Evolutionary conservation across 2,329 filamentous ascomycete species (phyloP).

Genomic region (Sclerotinia spermophila): DNA sequence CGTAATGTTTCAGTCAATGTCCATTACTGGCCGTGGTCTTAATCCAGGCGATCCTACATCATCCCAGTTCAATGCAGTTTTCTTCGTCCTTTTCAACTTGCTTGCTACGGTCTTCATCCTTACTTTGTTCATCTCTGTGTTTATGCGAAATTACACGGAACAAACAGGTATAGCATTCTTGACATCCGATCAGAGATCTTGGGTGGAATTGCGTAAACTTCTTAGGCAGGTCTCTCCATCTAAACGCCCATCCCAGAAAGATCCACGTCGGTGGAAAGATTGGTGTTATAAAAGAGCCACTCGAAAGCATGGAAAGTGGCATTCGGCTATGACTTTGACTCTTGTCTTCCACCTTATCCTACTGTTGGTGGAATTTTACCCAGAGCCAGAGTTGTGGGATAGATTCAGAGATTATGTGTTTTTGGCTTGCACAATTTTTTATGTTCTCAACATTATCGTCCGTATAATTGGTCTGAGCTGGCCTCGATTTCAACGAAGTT

Average conservation of each 20-base stretch:
- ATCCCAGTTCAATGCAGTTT: constrained; percentile 79
- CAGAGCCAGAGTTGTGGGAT: constrained; percentile 70
- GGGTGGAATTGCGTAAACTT: constrained; percentile 91
- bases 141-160: constrained; percentile 99
- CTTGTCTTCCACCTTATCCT: constrained; percentile 80
- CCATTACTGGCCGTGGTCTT: constrained; percentile 69
- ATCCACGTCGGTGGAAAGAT: constrained; percentile 73
- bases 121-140: constrained; percentile 96
- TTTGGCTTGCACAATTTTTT: constrained; percentile 75
- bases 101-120: constrained; percentile 94
- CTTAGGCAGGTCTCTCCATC: constrained; percentile 91
- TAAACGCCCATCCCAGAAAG: constrained; percentile 79
- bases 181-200: constrained; percentile 92
- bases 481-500: constrained; percentile 85
- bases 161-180: constrained; percentile 96
- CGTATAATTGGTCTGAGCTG: constrained; percentile 87
- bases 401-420: constrained; percentile 70
- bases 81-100: constrained; percentile 95
- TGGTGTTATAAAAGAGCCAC: constrained; percentile 96
- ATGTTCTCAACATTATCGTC: constrained; percentile 76
- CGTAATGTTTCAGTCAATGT: constrained; percentile 80
- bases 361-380: constrained; percentile 80
- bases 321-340: constrained; percentile 72
- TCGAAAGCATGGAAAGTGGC: constrained; percentile 91
- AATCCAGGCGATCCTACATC: constrained; percentile 69